A percentile compares a stretch with the other conserved stretches of the same genome.
These are phyloP conservation scores for Podila epigama DNA, from an alignment of 192 early-diverging fungal genomes.

Conservation along the genomic window DNA sequence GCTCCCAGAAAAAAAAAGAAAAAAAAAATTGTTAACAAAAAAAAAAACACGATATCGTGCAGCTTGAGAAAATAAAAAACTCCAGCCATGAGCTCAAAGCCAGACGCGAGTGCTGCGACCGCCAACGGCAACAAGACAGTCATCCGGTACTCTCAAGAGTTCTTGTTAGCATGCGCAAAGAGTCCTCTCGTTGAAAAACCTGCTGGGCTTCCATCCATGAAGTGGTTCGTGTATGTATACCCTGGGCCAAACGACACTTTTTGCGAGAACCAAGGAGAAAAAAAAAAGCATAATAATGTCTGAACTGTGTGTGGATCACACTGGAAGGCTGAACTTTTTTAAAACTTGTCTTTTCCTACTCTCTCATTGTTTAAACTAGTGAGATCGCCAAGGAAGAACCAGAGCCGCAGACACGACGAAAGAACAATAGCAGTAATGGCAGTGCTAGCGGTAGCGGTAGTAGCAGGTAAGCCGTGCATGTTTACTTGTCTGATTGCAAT, in stretches of 20 bases:
- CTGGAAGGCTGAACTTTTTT: not conserved
- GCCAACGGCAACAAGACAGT: constrained; percentile 11
- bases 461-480: not conserved
- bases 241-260: not conserved
- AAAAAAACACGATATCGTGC: too few relatives aligned
- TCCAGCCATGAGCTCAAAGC: not conserved
- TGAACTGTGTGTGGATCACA: not conserved
- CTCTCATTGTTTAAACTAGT: constrained; percentile 2
- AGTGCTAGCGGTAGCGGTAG: too few relatives aligned
- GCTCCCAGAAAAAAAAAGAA: too few relatives aligned
- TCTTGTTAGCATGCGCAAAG: constrained; percentile 47
- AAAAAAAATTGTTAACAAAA: too few relatives aligned
- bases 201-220: constrained; percentile 44
- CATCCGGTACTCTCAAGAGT: constrained; percentile 51
- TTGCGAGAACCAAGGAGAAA: too few relatives aligned
- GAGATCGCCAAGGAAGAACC: constrained; percentile 39
- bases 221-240: constrained; percentile 49
- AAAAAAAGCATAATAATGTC: not conserved
- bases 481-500: too few relatives aligned
- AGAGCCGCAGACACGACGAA: constrained; percentile 11
- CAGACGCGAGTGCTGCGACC: not conserved
- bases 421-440: constrained; percentile 4
- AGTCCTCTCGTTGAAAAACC: constrained; percentile 52
- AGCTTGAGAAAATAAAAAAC: too few relatives aligned
- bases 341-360: not conserved